phyloP scores from a whole-genome alignment of 2,329 filamentous ascomycete species.

The Tolypocladium cylindrosporum region DNA sequence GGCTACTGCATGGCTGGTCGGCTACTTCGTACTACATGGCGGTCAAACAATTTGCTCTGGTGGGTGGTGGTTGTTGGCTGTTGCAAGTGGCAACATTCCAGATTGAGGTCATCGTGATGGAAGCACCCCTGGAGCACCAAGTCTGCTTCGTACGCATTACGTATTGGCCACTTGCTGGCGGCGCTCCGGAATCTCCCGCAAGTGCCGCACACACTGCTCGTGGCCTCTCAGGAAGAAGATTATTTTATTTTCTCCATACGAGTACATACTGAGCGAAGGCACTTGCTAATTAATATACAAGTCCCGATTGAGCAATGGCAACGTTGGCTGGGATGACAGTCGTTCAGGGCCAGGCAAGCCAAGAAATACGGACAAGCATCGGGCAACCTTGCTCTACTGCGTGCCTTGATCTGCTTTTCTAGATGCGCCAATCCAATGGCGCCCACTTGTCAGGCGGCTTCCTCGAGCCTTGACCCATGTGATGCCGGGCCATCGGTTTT shows the following conservation, averaged over 20 bases:
- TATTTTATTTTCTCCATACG: not conserved
- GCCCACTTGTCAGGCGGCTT: too few species aligned
- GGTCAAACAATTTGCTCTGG: not conserved
- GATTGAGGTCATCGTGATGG: too few species aligned
- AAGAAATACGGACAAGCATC: too few species aligned
- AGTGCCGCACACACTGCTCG: not conserved
- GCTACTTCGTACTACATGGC: not conserved
- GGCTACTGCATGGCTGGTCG: not conserved
- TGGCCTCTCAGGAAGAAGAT: not conserved
- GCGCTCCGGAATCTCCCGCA: not conserved
- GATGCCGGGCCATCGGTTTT: too few species aligned
- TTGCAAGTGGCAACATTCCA: too few species aligned
- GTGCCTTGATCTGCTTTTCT: too few species aligned
- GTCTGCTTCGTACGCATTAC: not conserved
- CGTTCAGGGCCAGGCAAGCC: too few species aligned
- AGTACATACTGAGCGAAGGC: not conserved
- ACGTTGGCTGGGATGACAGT: not conserved
- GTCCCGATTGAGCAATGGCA: not conserved
- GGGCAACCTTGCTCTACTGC: too few species aligned
- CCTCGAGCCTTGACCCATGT: too few species aligned
- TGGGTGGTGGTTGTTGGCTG: not conserved
- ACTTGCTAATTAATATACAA: not conserved
- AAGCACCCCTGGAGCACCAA: too few species aligned
- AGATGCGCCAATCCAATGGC: too few species aligned
- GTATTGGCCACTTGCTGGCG: not conserved